These are phyloP conservation scores for Cladophialophora yegresii DNA, from an alignment of 2,329 filamentous ascomycete genomes.

Conservation along the genomic window DNA sequence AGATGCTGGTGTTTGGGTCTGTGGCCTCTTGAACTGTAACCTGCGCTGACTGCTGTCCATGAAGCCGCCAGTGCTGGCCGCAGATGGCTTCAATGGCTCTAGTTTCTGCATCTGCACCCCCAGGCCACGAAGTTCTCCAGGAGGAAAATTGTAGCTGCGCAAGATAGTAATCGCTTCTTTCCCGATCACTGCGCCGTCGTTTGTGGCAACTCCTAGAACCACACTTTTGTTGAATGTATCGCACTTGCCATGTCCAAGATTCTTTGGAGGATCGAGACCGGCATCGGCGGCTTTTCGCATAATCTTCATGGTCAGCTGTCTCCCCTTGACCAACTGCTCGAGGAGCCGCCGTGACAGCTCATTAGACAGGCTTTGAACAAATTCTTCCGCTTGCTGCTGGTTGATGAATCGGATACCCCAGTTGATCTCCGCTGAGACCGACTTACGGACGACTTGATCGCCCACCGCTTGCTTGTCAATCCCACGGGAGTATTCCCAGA, in stretches of 20 bases:
- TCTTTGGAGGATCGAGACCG: constrained; percentile 86
- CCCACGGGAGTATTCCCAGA: constrained; percentile 87
- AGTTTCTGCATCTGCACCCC: constrained; percentile 93
- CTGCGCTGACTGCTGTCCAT: constrained; percentile 75
- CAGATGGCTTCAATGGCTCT: constrained; percentile 67
- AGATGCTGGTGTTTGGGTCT: constrained; percentile 39
- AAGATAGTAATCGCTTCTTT: constrained; percentile 85
- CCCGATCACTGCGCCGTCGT: constrained; percentile 68
- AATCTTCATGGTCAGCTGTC: constrained; percentile 87
- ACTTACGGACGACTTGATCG: constrained; percentile 82
- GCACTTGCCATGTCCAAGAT: constrained; percentile 92
- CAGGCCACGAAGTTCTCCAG: constrained; percentile 88
- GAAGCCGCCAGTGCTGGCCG: constrained; percentile 1
- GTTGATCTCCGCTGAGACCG: constrained; percentile 94
- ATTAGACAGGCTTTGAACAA: constrained; percentile 78
- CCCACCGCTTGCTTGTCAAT: constrained; percentile 86
- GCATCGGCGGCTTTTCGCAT: constrained; percentile 86
- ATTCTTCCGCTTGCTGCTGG: constrained; percentile 90
- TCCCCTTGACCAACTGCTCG: constrained; percentile 82
- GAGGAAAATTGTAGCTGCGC: constrained; percentile 77
- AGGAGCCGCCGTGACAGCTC: constrained; percentile 79
- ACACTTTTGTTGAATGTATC: constrained; percentile 91
- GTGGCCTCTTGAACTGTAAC: constrained; percentile 68
- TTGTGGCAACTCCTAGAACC: constrained; percentile 79
- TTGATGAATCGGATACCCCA: constrained; percentile 96